Conservation (phyloP, 768 basidiomycete genomes). For the Saitozyma podzolica region DNA sequence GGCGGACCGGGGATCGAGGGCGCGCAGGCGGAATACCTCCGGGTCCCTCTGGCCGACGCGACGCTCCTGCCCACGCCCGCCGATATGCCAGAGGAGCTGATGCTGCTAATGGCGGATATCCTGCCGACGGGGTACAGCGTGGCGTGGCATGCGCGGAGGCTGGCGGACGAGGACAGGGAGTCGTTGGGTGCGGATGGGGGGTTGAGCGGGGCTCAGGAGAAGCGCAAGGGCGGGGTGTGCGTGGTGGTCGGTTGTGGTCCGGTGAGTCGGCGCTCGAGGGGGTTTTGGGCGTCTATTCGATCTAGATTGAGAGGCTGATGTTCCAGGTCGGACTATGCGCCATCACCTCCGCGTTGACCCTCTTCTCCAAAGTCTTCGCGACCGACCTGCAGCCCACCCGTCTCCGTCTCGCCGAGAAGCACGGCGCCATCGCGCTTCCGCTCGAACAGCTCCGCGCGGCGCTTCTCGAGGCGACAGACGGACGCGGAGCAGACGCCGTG, state of each 20-base stretch:
- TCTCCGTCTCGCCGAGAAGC: slow-evolving; percentile 43
- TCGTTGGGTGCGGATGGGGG: too few relatives aligned
- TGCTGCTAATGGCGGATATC: slow-evolving; percentile 49
- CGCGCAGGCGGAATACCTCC: slow-evolving; percentile 48
- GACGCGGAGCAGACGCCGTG: slow-evolving; percentile 50
- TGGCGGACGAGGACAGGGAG: slow-evolving; percentile 34
- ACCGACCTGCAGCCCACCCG: slow-evolving; percentile 28
- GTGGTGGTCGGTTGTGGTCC: slow-evolving; percentile 54
- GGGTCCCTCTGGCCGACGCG: slow-evolving; percentile 39
- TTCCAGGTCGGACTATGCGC: slow-evolving; percentile 48
- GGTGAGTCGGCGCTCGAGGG: slow-evolving; percentile 26
- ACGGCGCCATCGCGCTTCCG: slow-evolving; percentile 50
- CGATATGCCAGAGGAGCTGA: slow-evolving; percentile 31
- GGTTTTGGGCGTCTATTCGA: too few relatives aligned
- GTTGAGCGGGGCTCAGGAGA: slow-evolving; percentile 1
- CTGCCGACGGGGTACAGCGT: slow-evolving; percentile 49
- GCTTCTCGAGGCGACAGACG: slow-evolving; percentile 35
- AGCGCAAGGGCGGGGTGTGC: slow-evolving; percentile 25
- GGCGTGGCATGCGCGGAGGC: slow-evolving; percentile 42
- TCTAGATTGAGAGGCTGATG: too few relatives aligned
- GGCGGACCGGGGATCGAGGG: slow-evolving; percentile 39
- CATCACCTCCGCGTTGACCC: slow-evolving; percentile 47
- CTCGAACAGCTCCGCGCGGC: slow-evolving; percentile 20
- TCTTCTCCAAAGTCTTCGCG: slow-evolving; percentile 48
- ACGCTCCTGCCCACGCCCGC: slow-evolving; percentile 38